Evolutionary conservation across 2,329 filamentous ascomycete genomes (phyloP), one percentile per base, ranked within the genome.

Genomic region (Aspergillus aculeatinus): DNA sequence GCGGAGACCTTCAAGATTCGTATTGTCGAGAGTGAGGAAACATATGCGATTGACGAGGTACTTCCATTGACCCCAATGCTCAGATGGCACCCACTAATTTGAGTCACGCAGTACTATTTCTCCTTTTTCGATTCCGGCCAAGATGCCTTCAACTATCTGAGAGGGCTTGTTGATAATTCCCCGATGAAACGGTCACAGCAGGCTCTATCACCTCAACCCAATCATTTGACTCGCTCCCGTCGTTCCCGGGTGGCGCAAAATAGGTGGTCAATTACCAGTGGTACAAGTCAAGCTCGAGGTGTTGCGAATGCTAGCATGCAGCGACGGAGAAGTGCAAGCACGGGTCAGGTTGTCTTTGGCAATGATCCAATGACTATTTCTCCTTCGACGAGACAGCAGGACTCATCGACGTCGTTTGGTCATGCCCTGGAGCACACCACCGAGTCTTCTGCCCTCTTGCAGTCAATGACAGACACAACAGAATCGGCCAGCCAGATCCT

Each of bases 1-100:
- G 92, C 92, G 23, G 91, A 97, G 63, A 98, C 95, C 0, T 89
- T 96, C 79, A 97, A 96, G 76, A 88, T 99, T 63, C 87, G 92
- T 42, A 92, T 97, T 48, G 88, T 98, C 59, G 93, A 97, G 71
- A 96, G 92, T 65, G 91, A 95, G 65, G 94, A 97, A 75, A 96
- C 92, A 0, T 98, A 90, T 76, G 93, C 93, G 2, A 91, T 98
- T 64, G 95, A 99, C 69, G 95, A 99, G 82, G 90, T 91, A 79
- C 72, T 60, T 60, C 16, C 39, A 31, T 42, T 23, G 31, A 33
- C 47, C 44, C 56, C 7, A 48, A 21, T 21, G 19, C 29, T 7
- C 29, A 25, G n/a, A 25, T 51, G 16, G 21, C 11, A 11, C 25
- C 27, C 14, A 23, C 35, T 39, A 50, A 69, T 73, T 52, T 71